Evolutionary conservation across 306 rosid genomes (phyloP).

Genomic region (Mimosa pudica): DNA sequence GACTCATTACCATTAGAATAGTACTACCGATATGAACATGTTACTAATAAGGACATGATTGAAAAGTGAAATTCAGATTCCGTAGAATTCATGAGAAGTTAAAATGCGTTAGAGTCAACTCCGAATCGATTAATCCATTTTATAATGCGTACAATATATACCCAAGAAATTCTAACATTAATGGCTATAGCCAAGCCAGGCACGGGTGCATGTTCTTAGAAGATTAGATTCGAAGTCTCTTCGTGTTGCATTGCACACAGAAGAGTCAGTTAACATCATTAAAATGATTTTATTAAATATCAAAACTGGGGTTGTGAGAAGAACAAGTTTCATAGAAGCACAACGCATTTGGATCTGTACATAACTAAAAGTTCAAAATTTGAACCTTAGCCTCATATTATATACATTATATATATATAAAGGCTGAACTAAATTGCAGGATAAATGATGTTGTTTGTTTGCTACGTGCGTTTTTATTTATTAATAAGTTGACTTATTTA

Average conservation of each 20-base stretch:
- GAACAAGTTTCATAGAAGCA: not conserved
- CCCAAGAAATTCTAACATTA: not conserved
- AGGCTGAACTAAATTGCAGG: not conserved
- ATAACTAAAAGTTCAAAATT: not conserved
- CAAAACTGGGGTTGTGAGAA: too few species aligned
- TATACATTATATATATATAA: not conserved
- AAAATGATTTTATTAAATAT: not conserved
- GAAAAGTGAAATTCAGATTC: conserved; percentile 21
- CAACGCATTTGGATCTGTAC: not conserved
- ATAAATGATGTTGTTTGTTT: not conserved
- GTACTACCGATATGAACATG: not conserved
- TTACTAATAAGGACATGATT: conserved; percentile 19
- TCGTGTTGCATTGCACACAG: conserved; percentile 4
- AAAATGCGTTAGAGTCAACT: conserved; percentile 43
- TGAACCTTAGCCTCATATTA: not conserved
- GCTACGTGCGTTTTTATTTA: not conserved
- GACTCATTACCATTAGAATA: not conserved
- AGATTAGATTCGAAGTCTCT: conserved; percentile 3
- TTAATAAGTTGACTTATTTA: not conserved
- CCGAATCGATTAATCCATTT: conserved; percentile 41
- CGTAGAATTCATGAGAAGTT: conserved; percentile 4
- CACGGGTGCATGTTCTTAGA: conserved; percentile 1
- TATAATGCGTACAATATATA: not conserved
- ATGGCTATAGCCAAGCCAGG: not conserved
- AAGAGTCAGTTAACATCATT: conserved; percentile 2